phyloP scores from a whole-genome alignment of 1,284 basidiomycete genomes.

The Ustilago sp. region DNA sequence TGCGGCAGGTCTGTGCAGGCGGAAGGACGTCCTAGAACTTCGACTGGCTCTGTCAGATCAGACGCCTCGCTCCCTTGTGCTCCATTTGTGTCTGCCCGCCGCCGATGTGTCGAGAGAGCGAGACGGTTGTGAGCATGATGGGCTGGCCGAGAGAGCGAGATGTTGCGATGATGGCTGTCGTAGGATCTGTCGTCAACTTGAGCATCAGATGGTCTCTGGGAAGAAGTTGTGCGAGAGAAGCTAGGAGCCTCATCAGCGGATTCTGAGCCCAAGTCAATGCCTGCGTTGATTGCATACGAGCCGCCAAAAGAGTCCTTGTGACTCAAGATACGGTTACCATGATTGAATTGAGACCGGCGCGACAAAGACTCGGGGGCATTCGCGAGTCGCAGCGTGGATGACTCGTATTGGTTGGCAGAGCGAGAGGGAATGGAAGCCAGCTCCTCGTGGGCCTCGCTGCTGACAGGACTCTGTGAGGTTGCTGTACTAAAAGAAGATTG shows the following conservation, averaged over 20 bases:
- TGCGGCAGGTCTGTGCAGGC: constrained; percentile 8
- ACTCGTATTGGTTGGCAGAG: constrained; percentile 20
- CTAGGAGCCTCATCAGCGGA: constrained; percentile 23
- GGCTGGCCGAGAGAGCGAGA: constrained; percentile 25
- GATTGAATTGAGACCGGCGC: constrained; percentile 27
- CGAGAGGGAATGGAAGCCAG: constrained; percentile 19
- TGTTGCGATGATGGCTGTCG: constrained; percentile 28
- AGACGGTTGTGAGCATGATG: constrained; percentile 7
- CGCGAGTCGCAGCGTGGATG: constrained; percentile 14
- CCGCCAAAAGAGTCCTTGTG: constrained; percentile 54
- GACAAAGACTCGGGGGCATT: constrained; percentile 15
- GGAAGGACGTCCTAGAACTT: constrained; percentile 31
- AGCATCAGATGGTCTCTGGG: background rate
- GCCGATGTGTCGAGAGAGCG: background rate
- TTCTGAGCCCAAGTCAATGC: constrained; percentile 15
- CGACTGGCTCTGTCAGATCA: constrained; percentile 34
- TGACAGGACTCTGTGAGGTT: constrained; percentile 28
- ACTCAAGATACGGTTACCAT: constrained; percentile 27
- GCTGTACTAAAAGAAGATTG: constrained; percentile 45
- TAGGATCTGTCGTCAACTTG: background rate
- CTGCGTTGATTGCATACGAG: constrained; percentile 24
- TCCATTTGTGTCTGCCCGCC: background rate
- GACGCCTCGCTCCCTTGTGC: constrained; percentile 10
- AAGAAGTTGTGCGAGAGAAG: background rate
- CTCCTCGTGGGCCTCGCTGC: constrained; percentile 46